Evolutionary conservation across 225 moss, liverwort and hornwort genomes (phyloP), one percentile per base, ranked within the genome.

Genomic region (Anthoceros angustus): DNA sequence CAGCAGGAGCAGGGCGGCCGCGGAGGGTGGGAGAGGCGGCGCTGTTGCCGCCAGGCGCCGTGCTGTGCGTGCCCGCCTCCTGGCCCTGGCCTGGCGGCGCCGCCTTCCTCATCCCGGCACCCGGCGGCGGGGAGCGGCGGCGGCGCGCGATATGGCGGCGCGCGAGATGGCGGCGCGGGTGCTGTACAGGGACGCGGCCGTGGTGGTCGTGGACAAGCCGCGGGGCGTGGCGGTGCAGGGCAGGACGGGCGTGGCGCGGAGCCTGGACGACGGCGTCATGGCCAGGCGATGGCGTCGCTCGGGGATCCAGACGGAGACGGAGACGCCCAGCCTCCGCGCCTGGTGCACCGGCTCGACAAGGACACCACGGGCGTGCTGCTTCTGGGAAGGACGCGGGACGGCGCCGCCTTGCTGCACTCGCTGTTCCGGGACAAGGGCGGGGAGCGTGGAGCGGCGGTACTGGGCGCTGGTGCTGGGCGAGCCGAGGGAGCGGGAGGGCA

Each of bases 321-420:
- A 32, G 32, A 32, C 4, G 32, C 4, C 32, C 2, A 4, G 32
- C 32, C 32, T 32, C 95, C 91, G 66, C 92, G 79, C 42, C 84
- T 98, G 88, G 95, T 98, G 62, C 98, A 98, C 72, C 82, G 98
- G 71, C 70, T 98, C 71, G 98, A 98, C 70, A 98, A 92, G 70
- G 98, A 98, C 66, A 92, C 89, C 4, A 98, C 92, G 70, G 98
- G 98, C 42, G 72, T 82, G 26, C 76, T 98, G 72, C 82, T 98
- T n/a, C 63, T 98, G 41, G 98, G 86, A 68, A 78, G 98, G 48
- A 92, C 92, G 61, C 84, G 82, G 69, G 80, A 92, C 68, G 86
- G 82, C 70, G 89, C 98, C 41, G 73, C 75, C 42, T 79, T 89
- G 62, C 77, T 98, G 49, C 98, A 98, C 66, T 79, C 87, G 39